Conservation (phyloP, 169 alveolate genomes). For the Plasmodium falciparum region DNA sequence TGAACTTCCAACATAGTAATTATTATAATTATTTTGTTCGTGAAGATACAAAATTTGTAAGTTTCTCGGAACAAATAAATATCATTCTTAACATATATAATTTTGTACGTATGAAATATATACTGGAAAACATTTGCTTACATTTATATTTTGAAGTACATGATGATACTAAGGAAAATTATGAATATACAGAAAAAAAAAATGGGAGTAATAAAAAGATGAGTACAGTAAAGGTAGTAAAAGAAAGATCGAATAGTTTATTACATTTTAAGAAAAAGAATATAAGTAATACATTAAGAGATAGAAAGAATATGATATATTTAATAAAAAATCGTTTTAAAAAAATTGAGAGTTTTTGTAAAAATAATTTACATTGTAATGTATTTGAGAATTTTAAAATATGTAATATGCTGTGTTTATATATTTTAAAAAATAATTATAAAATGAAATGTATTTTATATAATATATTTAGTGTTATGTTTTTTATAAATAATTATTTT, state of each 20-base stretch:
- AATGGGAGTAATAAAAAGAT: conserved; percentile 15
- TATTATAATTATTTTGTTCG: conserved; percentile 47
- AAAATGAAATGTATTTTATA: conserved; percentile 66
- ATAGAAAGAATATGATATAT: conserved; percentile 27
- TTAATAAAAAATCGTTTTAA: conserved; percentile 34
- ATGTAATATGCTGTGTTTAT: conserved; percentile 51
- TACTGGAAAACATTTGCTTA: conserved; percentile 43
- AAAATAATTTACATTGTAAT: conserved; percentile 28
- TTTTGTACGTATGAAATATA: conserved; percentile 51
- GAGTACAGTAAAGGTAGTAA: conserved; percentile 18
- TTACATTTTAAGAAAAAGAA: conserved; percentile 28
- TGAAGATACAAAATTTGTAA: conserved; percentile 49
- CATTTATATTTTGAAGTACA: conserved; percentile 43
- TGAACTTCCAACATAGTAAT: conserved; percentile 30
- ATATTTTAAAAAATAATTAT: conserved; percentile 50
- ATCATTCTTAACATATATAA: conserved; percentile 42
- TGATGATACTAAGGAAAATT: conserved; percentile 22
- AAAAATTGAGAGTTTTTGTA: conserved; percentile 42
- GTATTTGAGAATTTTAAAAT: conserved; percentile 60
- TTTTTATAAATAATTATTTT: conserved; percentile 47
- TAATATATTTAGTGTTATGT: conserved; percentile 51
- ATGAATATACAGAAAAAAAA: conserved; percentile 7
- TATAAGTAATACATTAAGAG: conserved; percentile 10
- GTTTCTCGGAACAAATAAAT: conserved; percentile 53
- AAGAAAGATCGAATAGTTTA: conserved; percentile 36